Evolutionary conservation across 805 yeast genomes (phyloP), one percentile per base, ranked within the genome.

Genomic region (Lachancea fermentati): DNA sequence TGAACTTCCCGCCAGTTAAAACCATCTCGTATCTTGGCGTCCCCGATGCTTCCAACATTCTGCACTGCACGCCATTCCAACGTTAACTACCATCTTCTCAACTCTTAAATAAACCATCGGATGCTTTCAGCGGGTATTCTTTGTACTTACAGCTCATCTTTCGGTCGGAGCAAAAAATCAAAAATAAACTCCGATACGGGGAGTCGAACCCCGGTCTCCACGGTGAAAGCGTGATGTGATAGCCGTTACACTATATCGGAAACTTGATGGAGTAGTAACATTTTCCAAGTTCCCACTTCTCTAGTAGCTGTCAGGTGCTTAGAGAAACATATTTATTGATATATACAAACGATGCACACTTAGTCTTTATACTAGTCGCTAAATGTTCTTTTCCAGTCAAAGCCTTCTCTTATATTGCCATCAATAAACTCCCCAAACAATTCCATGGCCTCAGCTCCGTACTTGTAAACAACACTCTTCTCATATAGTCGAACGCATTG

Each of bases 181-280:
- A 22, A 37, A 47, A 25, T 26, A 37, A 36, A 35, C 51, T 51
- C 53, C 55, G 53, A 51, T 47, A 49, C 53, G 51, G 52, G 52
- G 54, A 50, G 54, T 50, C 52, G 54, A 50, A 50, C 54, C 52
- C 54, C 49, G 54, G 52, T 50, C 52, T 48, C 52, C 52, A 48
- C 52, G 52, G 54, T 50, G 54, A 50, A 50, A 50, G 52, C 54
- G 55, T 47, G 55, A 45, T 49, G 53, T 51, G 53, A 49, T 51
- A 49, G 55, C 55, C 55, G 55, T 51, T 51, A 51, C 55, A 51
- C 55, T 49, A 51, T 48, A 51, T 51, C 53, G 53, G 53, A 49
- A 37, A 17, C 5, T 22, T 22, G 11, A 22, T 22, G 26, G 11
- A 22, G 11, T 22, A 7, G 9, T 22, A 7, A 11, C 11, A 22